Base-by-base conservation (phyloP, 2,329 filamentous ascomycete species). In the Monosporascus ibericus region DNA sequence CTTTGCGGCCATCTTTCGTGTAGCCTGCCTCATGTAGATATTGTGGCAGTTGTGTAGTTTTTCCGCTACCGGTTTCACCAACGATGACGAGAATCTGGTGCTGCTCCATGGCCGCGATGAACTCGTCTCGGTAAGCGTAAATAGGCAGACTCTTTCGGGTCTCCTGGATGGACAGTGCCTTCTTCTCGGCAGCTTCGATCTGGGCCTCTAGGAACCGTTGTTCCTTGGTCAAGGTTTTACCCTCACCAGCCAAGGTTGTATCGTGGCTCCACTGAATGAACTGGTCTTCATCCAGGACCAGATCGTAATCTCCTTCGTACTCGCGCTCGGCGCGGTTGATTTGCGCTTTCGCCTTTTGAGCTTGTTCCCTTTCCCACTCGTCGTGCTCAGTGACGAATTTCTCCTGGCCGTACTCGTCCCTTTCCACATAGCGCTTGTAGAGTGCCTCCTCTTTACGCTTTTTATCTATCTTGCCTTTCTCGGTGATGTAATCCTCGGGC, bases 41-140 rank as follows among this genome's bases (percentile, higher is more conserved):
- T 64, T 97, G 94, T 0, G 92, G 90, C 17, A 97, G 74, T 67
- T 99, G 94, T 0, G 94, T 99, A 0, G 92, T 96, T 72, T 99
- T 99, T 61, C 94, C 94, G 60, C 86, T 91, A 50, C 94, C 94
- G 0, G 94, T 99, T 69, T 97, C 92, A 65, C 90, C 94, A 2
- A 96, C 91, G 50, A 99, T 86, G 53, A 99, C 90, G 11, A 99
- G 72, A 15, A 95, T 84, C 64, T 96, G 94, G 60, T 92, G 86
- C 49, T 95, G 77, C 36, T 85, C 81, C n/a, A 97, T 76, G 0
- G 94, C 94, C n/a, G 85, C 81, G 22, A 99, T 77, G 51, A 99
- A 88, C 58, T 92, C 79, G 40, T 96, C 87, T 24, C 91, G 81
- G 63, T 92, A 97, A 44, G 86, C 79, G 69, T 92, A 97, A 44